These are phyloP conservation scores for Zygotorulaspora sp. DNA, from an alignment of 805 yeast species.

Conservation along the genomic window DNA sequence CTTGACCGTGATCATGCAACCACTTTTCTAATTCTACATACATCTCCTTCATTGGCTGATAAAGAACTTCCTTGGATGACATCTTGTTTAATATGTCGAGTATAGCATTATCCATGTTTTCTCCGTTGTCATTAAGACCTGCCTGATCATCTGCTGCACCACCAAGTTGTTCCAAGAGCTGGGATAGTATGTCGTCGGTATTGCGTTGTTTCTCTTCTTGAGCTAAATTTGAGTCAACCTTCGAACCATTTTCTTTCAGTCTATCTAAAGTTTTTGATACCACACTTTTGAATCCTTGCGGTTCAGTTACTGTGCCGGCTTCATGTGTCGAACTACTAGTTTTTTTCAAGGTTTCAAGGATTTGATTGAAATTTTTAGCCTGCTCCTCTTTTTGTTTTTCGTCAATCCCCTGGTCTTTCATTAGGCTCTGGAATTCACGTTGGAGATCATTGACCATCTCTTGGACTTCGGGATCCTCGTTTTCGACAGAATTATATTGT, in stretches of 20 bases:
- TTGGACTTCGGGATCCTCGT: slow-evolving; percentile 33
- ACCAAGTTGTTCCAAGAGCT: slow-evolving; percentile 59
- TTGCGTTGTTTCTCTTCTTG: slow-evolving; percentile 45
- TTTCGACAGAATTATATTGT: slow-evolving; percentile 17
- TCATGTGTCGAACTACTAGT: slow-evolving; percentile 6
- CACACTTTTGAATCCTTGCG: slow-evolving; percentile 59
- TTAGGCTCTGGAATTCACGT: slow-evolving; percentile 25
- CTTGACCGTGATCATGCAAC: slow-evolving; percentile 51
- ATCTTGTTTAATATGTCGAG: slow-evolving; percentile 77
- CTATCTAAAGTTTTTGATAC: slow-evolving; percentile 78
- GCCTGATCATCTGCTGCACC: slow-evolving; percentile 35
- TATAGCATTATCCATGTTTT: slow-evolving; percentile 54
- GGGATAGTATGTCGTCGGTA: slow-evolving; percentile 51
- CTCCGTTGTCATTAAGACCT: slow-evolving; percentile 20
- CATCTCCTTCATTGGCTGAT: slow-evolving; percentile 83
- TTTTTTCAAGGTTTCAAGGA: slow-evolving; percentile 29
- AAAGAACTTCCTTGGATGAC: slow-evolving; percentile 77
- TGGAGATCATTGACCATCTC: slow-evolving; percentile 27
- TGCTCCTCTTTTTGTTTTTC: slow-evolving; percentile 13
- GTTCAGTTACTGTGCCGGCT: slow-evolving; percentile 5
- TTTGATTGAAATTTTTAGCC: slow-evolving; percentile 36
- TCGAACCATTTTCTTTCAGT: slow-evolving; percentile 68
- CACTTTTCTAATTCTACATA: slow-evolving; percentile 67
- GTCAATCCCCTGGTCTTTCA: slow-evolving; percentile 17
- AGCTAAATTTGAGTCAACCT: slow-evolving; percentile 54